A percentile compares a stretch with the other conserved stretches of the same genome.
These are phyloP conservation scores for Exophiala sp. DNA, from an alignment of 2,329 filamentous ascomycete species.

Conservation along the genomic window DNA sequence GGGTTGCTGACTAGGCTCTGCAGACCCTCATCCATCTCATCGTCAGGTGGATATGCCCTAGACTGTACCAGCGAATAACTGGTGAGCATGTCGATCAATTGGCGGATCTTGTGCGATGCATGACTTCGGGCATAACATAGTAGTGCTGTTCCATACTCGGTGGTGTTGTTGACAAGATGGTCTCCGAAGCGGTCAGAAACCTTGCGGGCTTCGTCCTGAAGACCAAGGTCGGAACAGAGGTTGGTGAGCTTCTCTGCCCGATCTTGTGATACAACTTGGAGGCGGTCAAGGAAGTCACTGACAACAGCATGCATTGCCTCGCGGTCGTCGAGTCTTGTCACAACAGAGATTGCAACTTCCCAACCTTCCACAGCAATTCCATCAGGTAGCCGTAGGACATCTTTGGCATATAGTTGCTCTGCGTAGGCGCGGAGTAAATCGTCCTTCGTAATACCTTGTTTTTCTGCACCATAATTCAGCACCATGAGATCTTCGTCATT, in stretches of 20 bases:
- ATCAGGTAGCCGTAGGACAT: slow-evolving; percentile 33
- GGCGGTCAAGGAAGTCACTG: slow-evolving; percentile 65
- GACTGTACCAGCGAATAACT: slow-evolving; percentile 85
- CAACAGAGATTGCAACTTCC: slow-evolving; percentile 80
- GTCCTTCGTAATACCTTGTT: slow-evolving; percentile 69
- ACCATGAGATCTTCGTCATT: slow-evolving; percentile 84
- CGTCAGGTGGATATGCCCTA: slow-evolving; percentile 67
- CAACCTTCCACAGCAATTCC: slow-evolving; percentile 64
- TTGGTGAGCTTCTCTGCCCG: slow-evolving; percentile 79
- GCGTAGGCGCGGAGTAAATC: slow-evolving; percentile 75
- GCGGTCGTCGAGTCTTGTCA: slow-evolving; percentile 75
- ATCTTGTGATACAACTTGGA: slow-evolving; percentile 67
- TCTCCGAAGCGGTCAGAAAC: slow-evolving; percentile 87
- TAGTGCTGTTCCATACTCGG: slow-evolving; percentile 79
- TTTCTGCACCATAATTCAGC: slow-evolving; percentile 64
- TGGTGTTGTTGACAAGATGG: slow-evolving; percentile 65
- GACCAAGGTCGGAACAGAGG: slow-evolving; percentile 72
- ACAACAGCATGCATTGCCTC: slow-evolving; percentile 70
- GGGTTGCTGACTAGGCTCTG: slow-evolving; percentile 67
- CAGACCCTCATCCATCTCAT: slow-evolving; percentile 71
- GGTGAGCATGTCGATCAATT: slow-evolving; percentile 81
- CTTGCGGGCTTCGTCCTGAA: slow-evolving; percentile 73
- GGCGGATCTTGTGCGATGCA: slow-evolving; percentile 71
- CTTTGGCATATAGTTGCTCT: slow-evolving; percentile 51
- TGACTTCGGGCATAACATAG: slow-evolving; percentile 90